These are phyloP conservation scores for Umbelopsis sp. DNA, from an alignment of 192 early-diverging fungal genomes.

Conservation along the genomic window DNA sequence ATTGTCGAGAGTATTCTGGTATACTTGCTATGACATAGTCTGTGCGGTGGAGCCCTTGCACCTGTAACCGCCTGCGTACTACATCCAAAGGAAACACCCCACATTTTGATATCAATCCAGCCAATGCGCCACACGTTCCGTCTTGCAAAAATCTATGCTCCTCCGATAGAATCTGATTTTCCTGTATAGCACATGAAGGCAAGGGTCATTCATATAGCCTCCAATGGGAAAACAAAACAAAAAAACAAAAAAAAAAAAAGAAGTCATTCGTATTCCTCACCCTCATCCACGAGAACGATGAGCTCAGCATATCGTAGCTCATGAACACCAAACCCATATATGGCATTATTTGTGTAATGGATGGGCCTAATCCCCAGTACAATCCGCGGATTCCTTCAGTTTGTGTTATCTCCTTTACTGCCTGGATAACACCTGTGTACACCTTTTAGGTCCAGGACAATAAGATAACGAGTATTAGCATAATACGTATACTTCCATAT, in stretches of 20 bases:
- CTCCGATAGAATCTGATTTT: constrained; percentile 19
- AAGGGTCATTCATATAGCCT: too few species aligned
- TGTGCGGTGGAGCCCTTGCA: constrained; percentile 72
- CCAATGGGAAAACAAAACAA: too few species aligned
- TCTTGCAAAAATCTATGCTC: constrained; percentile 52
- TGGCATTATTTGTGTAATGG: constrained; percentile 88
- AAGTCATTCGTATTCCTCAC: constrained; percentile 23
- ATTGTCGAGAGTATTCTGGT: constrained; percentile 57
- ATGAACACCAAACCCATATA: constrained; percentile 95
- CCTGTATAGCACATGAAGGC: too few species aligned
- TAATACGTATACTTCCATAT: background rate
- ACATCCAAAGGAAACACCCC: constrained; percentile 92
- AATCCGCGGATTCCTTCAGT: constrained; percentile 84
- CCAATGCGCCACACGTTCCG: constrained; percentile 75
- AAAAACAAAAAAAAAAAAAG: background rate
- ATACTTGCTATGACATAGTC: constrained; percentile 64
- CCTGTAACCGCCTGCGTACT: constrained; percentile 77
- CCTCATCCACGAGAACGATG: constrained; percentile 41
- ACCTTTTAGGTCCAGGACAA: constrained; percentile 39
- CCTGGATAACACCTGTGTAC: constrained; percentile 67
- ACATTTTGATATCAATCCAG: constrained; percentile 82
- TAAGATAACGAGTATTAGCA: background rate
- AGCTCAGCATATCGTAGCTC: constrained; percentile 66
- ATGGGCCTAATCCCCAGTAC: constrained; percentile 82
- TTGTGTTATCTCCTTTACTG: constrained; percentile 62